phyloP scores from a whole-genome alignment of 208 protist species.

The Leishmania amazonensis region DNA sequence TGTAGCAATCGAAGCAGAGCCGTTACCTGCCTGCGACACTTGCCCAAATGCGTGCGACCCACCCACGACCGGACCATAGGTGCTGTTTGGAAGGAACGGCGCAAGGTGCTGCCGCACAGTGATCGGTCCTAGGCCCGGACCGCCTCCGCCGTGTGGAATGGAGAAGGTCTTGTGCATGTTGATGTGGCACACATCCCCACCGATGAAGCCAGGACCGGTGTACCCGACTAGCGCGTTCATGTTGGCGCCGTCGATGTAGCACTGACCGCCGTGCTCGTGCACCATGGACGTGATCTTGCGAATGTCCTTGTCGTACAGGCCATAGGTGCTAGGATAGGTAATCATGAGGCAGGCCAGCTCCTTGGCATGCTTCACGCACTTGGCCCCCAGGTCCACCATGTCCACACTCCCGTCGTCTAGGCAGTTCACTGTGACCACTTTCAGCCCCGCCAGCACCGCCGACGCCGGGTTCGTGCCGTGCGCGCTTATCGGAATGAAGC shows the following conservation, averaged over 20 bases:
- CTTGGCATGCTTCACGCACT: constrained; percentile 91
- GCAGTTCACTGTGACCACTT: constrained; percentile 94
- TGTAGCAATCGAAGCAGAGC: constrained; percentile 94
- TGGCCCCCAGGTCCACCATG: constrained; percentile 88
- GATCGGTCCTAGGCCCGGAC: constrained; percentile 98
- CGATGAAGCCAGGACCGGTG: constrained; percentile 95
- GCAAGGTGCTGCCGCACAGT: constrained; percentile 92
- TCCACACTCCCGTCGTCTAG: constrained; percentile 93
- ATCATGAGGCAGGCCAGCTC: constrained; percentile 97
- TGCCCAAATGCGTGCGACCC: constrained; percentile 83
- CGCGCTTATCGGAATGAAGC: constrained; percentile 96
- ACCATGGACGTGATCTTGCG: constrained; percentile 84
- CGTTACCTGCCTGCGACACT: constrained; percentile 94
- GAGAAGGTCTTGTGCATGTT: constrained; percentile 99
- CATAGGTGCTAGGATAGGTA: constrained; percentile 98
- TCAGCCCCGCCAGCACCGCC: constrained; percentile 92
- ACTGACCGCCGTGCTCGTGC: constrained; percentile 93
- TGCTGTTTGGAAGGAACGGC: constrained; percentile 93
- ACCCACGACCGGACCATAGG: constrained; percentile 60
- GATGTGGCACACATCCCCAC: constrained; percentile 98
- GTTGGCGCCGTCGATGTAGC: constrained; percentile 99
- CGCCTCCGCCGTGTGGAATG: constrained; percentile 97
- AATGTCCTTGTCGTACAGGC: constrained; percentile 97
- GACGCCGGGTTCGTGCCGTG: constrained; percentile 99
- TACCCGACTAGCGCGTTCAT: constrained; percentile 98